Evolutionary conservation across 73 alveolate species (phyloP), one percentile per base, ranked within the genome.

Genomic region (Effrenium voratum): DNA sequence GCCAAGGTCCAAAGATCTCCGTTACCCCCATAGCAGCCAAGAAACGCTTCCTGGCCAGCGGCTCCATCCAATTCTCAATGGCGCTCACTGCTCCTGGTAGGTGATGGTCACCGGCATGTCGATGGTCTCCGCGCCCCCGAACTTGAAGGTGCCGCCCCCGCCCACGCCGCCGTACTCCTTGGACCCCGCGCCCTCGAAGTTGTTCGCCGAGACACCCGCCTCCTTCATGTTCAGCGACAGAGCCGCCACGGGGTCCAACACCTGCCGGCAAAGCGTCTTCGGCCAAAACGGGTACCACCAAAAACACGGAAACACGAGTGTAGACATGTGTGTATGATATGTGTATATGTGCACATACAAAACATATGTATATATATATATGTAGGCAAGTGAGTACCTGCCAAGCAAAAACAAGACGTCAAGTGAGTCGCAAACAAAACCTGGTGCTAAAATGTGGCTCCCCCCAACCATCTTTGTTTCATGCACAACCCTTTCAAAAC

Each of bases 201-300:
- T 32, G 49, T 60, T 63, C 88, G 63, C 95, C 38, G 85, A 55
- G 70, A n/a, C n/a, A 57, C 81, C 92, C 3, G 79, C 52, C 47
- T 75, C 98, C 98, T 92, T 92, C 52, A 92, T 50, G 66, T 92
- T 92, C 92, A 92, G 83, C 43, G 92, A 73, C 92, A 92, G 66
- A n/a, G 98, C 98, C n/a, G 98, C 98, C 92, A 92, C 98, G 26
- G 98, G 98, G 81, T 92, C 98, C 91, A 92, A 41, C 36, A 92
- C 98, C n/a, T n/a, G n/a, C n/a, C n/a, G n/a, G 82, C 77, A 30
- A 43, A 70, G 46, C 8, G 12, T 60, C 12, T 36, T 24, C 75
- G 36, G 75, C 63, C 19, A 8, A 8, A 52, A 12, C 63, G 63
- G 63, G 8, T 52, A 8, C 63, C 63, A 52, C 26, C 8, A 52